These are phyloP conservation scores for Oryza longistaminata DNA, from an alignment of 176 grass and related monocot species.

Conservation along the genomic window DNA sequence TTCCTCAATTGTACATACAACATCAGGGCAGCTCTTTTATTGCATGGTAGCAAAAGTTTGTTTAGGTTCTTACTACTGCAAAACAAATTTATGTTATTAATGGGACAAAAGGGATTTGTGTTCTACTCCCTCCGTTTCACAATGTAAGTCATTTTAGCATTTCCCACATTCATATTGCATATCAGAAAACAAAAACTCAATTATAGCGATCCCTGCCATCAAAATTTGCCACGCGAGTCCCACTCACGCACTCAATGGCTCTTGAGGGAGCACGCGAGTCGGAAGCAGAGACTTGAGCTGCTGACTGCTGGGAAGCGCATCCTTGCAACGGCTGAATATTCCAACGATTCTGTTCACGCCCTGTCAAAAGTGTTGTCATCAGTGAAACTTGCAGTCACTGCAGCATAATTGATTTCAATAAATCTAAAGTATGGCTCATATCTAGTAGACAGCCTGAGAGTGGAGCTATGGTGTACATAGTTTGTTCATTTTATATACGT, in stretches of 20 bases:
- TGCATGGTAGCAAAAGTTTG: conserved; percentile 5
- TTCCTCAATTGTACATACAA: not conserved
- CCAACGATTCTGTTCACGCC: conserved; percentile 37
- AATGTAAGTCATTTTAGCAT: too few relatives aligned
- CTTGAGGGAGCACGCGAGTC: conserved; percentile 30
- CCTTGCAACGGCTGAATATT: conserved; percentile 49
- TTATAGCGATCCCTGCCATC: not conserved
- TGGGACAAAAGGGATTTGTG: not conserved
- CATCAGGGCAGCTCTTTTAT: not conserved
- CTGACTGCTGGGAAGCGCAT: conserved; percentile 30
- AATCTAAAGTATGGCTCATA: not conserved
- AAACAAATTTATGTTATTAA: conserved; percentile 20
- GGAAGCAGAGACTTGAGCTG: conserved; percentile 39
- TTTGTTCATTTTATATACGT: not conserved
- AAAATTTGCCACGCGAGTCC: not conserved
- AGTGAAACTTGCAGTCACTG: not conserved
- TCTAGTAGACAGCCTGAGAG: not conserved
- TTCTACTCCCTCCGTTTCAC: too few relatives aligned
- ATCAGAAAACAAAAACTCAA: conserved; percentile 3
- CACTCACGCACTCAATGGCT: conserved; percentile 19
- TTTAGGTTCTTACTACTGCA: conserved; percentile 24
- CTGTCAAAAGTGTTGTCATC: conserved; percentile 25
- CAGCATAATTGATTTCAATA: not conserved
- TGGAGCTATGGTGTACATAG: not conserved
- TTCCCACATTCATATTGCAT: too few relatives aligned